Percentiles rank a stretch among this genome's conserved stretches.
These are phyloP conservation scores for Dissoconium aciculare DNA, from an alignment of 2,329 filamentous ascomycete species.

Conservation along the genomic window DNA sequence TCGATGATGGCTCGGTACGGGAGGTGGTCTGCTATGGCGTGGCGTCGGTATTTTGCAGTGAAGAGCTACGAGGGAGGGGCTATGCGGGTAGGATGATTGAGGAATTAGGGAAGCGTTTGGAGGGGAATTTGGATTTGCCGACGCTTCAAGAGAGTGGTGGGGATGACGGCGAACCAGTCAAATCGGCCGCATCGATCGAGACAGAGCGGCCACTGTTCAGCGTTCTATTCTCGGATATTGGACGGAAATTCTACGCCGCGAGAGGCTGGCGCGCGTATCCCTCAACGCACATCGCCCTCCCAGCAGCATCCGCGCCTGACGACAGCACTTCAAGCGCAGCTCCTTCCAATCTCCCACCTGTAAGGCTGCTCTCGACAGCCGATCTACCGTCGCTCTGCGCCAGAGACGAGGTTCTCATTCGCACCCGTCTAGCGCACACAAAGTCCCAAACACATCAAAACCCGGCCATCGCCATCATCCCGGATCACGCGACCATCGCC, in stretches of 20 bases:
- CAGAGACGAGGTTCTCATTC: conserved; percentile 49
- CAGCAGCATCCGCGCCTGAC: conserved; percentile 22
- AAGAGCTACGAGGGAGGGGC: conserved; percentile 50
- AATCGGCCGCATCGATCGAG: too few species aligned
- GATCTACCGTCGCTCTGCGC: conserved; percentile 48
- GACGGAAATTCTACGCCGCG: conserved; percentile 62
- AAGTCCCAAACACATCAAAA: conserved; percentile 15
- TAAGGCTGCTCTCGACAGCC: conserved; percentile 36
- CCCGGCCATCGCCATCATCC: conserved; percentile 49
- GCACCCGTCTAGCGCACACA: conserved; percentile 32
- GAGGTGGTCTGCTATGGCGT: conserved; percentile 58
- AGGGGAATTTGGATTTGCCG: too few species aligned
- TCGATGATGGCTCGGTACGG: conserved; percentile 30
- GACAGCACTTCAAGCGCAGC: conserved; percentile 3
- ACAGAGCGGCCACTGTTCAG: conserved; percentile 49
- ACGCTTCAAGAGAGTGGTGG: conserved; percentile 36
- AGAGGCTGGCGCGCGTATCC: conserved; percentile 63
- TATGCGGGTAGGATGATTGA: conserved; percentile 66
- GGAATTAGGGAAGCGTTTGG: conserved; percentile 45
- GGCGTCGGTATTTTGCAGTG: conserved; percentile 60
- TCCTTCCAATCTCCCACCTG: conserved; percentile 5
- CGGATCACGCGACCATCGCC: conserved; percentile 50
- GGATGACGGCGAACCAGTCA: conserved; percentile 21
- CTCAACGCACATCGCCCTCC: conserved; percentile 56
- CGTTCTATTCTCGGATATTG: conserved; percentile 75